phyloP scores from a whole-genome alignment of 345 rosid species.

The Eucalyptus albens region DNA sequence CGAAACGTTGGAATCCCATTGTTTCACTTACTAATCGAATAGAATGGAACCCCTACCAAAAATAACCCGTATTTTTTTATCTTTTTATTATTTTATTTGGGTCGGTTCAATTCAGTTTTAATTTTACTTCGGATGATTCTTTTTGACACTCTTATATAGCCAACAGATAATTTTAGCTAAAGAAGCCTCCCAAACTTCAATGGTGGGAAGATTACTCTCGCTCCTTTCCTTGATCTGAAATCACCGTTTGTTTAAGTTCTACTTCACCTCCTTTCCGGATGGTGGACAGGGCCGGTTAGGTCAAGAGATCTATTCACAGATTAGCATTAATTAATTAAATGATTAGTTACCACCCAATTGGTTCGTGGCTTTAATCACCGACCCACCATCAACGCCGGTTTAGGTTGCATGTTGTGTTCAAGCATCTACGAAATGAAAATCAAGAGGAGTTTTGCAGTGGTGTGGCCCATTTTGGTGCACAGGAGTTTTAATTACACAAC shows the following conservation, averaged over 20 bases:
- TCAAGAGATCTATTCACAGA: background rate
- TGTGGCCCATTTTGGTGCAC: background rate
- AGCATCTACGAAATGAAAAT: background rate
- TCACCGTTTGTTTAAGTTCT: background rate
- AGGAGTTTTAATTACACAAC: background rate
- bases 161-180: background rate
- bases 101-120: background rate
- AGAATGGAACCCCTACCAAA: background rate
- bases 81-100: background rate
- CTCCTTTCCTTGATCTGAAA: background rate
- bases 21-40: background rate
- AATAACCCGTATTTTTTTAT: background rate
- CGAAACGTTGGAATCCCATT: background rate
- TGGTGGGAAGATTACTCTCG: background rate
- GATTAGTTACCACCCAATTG: background rate
- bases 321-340: background rate
- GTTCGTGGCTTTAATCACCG: background rate
- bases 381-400: background rate
- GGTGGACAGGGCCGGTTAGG: background rate
- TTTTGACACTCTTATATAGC: background rate
- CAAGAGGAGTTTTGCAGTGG: background rate
- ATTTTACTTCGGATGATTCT: background rate
- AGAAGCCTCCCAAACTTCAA: background rate
- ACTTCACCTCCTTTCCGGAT: background rate
- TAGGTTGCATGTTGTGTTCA: background rate